A percentile compares a stretch with the other conserved stretches of the same genome.
phyloP scores from a whole-genome alignment of 768 basidiomycete species.

The Daedaleopsis sinensis region DNA sequence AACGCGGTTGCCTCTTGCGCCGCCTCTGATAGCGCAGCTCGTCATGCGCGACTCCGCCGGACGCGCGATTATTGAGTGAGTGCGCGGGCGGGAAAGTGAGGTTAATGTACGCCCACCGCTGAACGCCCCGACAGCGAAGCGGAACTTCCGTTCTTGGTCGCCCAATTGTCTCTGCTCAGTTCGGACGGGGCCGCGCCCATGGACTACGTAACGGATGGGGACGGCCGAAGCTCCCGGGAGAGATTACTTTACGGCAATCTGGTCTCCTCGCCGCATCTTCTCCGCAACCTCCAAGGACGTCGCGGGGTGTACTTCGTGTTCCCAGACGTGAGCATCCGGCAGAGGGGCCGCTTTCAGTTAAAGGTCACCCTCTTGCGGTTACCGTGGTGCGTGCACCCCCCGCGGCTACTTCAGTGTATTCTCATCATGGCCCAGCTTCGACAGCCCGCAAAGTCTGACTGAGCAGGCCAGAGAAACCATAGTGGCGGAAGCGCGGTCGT shows the following conservation, averaged over 20 bases:
- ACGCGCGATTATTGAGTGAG: constrained; percentile 78
- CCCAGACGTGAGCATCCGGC: constrained; percentile 86
- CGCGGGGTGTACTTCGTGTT: constrained; percentile 88
- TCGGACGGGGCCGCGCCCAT: constrained; percentile 65
- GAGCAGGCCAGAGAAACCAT: constrained; percentile 60
- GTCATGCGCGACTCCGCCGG: constrained; percentile 73
- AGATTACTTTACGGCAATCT: constrained; percentile 83
- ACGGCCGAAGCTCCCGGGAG: constrained; percentile 47
- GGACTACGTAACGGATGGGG: constrained; percentile 65
- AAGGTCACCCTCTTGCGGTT: constrained; percentile 74
- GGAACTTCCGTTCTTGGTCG: constrained; percentile 87
- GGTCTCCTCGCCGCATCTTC: constrained; percentile 78
- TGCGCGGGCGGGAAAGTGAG: constrained; percentile 23
- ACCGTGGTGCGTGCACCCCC: constrained; percentile 60
- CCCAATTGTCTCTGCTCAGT: constrained; percentile 76
- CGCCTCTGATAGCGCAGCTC: constrained; percentile 82
- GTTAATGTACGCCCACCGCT: constrained; percentile 10
- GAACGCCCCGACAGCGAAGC: constrained; percentile 57
- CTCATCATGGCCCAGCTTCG: constrained; percentile 38
- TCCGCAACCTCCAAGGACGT: constrained; percentile 81
- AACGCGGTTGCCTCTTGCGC: constrained; percentile 82
- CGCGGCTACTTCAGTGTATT: neutral
- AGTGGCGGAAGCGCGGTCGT: constrained; percentile 74
- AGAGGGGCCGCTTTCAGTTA: constrained; percentile 75
- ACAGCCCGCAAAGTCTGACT: constrained; percentile 51